Evolutionary conservation across 176 grass and related monocot genomes (phyloP).

Genomic region (Triticum monococcum): DNA sequence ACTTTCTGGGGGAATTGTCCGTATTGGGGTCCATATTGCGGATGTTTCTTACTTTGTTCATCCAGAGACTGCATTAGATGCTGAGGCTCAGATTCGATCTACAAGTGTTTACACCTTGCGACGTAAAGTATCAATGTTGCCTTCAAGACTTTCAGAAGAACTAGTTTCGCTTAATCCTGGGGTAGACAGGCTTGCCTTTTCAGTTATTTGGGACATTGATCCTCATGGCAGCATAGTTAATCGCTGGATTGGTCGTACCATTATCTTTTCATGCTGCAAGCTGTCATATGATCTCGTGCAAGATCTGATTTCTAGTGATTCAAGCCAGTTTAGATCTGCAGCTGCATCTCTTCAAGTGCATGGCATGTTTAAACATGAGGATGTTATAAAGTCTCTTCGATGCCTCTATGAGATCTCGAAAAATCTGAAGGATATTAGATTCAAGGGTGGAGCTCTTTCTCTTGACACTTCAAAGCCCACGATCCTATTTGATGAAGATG

Average conservation of each 20-base stretch:
- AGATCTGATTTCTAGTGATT: conserved; percentile 58
- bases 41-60: conserved; percentile 93
- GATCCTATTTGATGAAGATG: conserved; percentile 86
- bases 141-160: conserved; percentile 67
- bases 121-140: conserved; percentile 79
- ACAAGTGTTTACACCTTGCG: conserved; percentile 83
- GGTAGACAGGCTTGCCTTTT: conserved; percentile 80
- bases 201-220: conserved; percentile 94
- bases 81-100: conserved; percentile 76
- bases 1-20: conserved; percentile 55
- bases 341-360: conserved; percentile 53
- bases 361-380: conserved; percentile 61
- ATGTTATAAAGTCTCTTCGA: conserved; percentile 70
- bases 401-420: conserved; percentile 61
- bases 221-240: conserved; percentile 65
- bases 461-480: conserved; percentile 77
- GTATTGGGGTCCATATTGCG: conserved; percentile 89
- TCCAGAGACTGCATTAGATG: conserved; percentile 78
- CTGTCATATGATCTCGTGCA: conserved; percentile 80
- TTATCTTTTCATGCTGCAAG: conserved; percentile 91
- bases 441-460: conserved; percentile 76
- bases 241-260: conserved; percentile 80
- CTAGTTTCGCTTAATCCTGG: conserved; percentile 80
- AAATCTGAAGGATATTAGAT: conserved; percentile 81
- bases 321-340: conserved; percentile 34